Evolutionary conservation across 495 filamentous ascomycete species (phyloP), one percentile per base, ranked within the genome.

Genomic region (Hyaloscypha hepaticicola): DNA sequence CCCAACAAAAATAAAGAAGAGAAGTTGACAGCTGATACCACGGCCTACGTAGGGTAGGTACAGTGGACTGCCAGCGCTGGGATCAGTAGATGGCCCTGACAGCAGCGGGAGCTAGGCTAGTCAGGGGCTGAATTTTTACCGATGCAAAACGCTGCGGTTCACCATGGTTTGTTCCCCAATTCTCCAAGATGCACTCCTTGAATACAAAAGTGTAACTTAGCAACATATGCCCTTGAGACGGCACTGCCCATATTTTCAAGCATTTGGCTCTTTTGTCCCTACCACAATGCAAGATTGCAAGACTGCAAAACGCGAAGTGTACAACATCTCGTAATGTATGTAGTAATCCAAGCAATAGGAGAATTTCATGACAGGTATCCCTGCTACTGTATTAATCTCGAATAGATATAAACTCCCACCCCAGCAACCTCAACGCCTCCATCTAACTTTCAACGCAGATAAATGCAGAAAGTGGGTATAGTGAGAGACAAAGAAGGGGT

Each of bases 401-500:
- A 19, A 19, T 14, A 3, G 19, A 19, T 4, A 3, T 45, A 8
- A n/a, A n/a, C 9, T 19, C 16, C 16, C 1, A 33, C n/a, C 53
- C 53, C 19, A 28, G 21, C 53, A 38, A 29, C 58, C 58, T n/a
- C 7, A 58, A 33, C 55, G 53, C 45, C 62, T 58, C 52, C 51
- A 29, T 58, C 62, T 64, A 58, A 51, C 38, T 16, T 19, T 45
- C 27, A 52, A 34, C 7, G 28, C 60, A 29, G 24, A 48, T 29
- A 58, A 58, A 58, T 33, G 29, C 28, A 61, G 55, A 52, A 68
- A 58, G 7, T n/a, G 56, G 58, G 58, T 64, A 59, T 69, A 69
- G 59, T 19, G 67, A 66, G 67, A 69, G 67, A 66, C 45, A 63
- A 49, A 63, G 67, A 69, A 69, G 63, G n/a, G 67, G 67, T 69